Evolutionary conservation across 495 filamentous ascomycete genomes (phyloP), one percentile per base, ranked within the genome.

Genomic region (Podospora comata): DNA sequence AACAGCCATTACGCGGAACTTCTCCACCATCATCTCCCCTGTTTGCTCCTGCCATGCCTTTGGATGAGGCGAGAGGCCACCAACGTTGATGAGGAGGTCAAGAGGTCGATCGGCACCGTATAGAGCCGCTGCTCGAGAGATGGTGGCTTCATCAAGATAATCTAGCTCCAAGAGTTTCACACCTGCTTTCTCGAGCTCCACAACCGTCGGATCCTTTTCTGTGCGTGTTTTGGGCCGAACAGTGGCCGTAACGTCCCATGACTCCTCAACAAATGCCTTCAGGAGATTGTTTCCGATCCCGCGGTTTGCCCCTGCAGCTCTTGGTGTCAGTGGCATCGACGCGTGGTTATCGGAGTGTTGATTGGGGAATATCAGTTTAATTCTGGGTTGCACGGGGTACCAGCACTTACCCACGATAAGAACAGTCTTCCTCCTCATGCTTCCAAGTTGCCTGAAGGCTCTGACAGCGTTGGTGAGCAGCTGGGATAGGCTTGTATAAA

Each of bases 71-170:
- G 55, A 26, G 5, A 58, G 55, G 23, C 55, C 55, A 5, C n/a
- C 55, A 58, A 58, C 55, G 5, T 58, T 58, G 55, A 58, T 58
- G 15, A 58, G 55, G n/a, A 58, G 55, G 55, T 58, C n/a, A 26
- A 58, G 55, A 58, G 55, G 55, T 18, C 23, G 18, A 18, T 58
- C 55, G 34, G 34, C 5, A 58, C 55, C 55, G 5, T 26, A 58
- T 0, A 5, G n/a, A 58, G 55, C 55, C 5, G 55, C 55, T n/a
- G 4, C 55, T 9, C 18, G n/a, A 11, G 18, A 6, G 23, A 58
- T 58, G n/a, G 55, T 58, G 15, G 18, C 18, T 58, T 58, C 55
- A 18, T 58, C 55, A 16, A 58, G 4, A 26, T 58, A 58, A 16
- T 58, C 55, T 6, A 58, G 6, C 15, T 58, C n/a, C 18, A 58